These are phyloP conservation scores for Cystobasidium tubakii DNA, from an alignment of 768 basidiomycete genomes.

Conservation along the genomic window DNA sequence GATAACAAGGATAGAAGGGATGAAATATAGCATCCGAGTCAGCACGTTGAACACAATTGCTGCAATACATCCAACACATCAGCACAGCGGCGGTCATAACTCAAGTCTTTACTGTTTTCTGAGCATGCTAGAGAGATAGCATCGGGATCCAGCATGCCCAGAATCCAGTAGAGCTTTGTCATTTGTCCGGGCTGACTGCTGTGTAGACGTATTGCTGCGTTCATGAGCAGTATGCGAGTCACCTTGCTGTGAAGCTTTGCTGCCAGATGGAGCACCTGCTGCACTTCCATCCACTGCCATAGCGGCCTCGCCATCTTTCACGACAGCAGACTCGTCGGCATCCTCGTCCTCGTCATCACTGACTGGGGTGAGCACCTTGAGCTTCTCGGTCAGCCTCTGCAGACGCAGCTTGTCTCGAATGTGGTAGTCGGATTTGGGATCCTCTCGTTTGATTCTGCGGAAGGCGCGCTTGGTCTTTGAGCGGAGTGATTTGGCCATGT, in stretches of 20 bases:
- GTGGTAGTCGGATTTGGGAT: slow-evolving; percentile 31
- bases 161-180: slow-evolving; percentile 29
- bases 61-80: slow-evolving; percentile 18
- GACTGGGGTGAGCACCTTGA: slow-evolving; percentile 31
- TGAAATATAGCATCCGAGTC: not conserved
- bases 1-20: not conserved
- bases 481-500: slow-evolving; percentile 38
- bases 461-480: slow-evolving; percentile 36
- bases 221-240: not conserved
- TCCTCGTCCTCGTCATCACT: slow-evolving; percentile 30
- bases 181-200: not conserved
- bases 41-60: slow-evolving; percentile 25
- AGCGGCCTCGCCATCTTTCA: slow-evolving; percentile 9
- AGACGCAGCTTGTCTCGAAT: slow-evolving; percentile 28
- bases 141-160: slow-evolving; percentile 27
- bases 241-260: slow-evolving; percentile 2
- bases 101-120: not conserved
- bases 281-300: slow-evolving; percentile 23
- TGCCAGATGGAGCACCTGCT: not conserved
- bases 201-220: not conserved
- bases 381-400: slow-evolving; percentile 31
- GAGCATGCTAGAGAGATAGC: not conserved
- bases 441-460: slow-evolving; percentile 22
- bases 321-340: slow-evolving; percentile 13
- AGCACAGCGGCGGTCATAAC: not conserved